Evolutionary conservation across 2,329 filamentous ascomycete species (phyloP), one percentile per base, ranked within the genome.

Genomic region (Zymoseptoria brevis): DNA sequence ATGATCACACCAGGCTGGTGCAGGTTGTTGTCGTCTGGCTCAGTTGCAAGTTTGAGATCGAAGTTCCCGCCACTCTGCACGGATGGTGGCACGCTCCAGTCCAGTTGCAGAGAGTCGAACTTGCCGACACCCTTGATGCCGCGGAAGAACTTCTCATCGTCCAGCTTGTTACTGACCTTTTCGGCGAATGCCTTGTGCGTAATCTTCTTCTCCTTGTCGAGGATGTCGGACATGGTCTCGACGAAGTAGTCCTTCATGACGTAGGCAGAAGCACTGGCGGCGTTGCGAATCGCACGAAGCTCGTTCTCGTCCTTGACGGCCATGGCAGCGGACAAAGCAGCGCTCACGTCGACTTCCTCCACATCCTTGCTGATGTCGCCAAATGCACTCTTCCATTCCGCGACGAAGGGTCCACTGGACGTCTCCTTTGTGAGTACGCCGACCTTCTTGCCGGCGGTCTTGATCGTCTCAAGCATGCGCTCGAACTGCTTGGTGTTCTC

Each of bases 121-220:
- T 95, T 91, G 16, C 84, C 81, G 1, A 93, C 90, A 56, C 96
- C 81, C 75, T 93, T 96, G 60, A 76, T 87, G 82, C 72, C 88
- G 71, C 91, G 89, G 84, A 96, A 99, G 73, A 96, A 99, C 69
- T 95, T 96, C 55, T 84, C 80, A 68, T 99, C 91, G 68, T 97
- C 93, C 58, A 99, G 87, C 77, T 96, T 96, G 69, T 86, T 84
- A 66, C 93, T 86, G 30, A 99, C 88, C 75, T 92, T 94, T 69
- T 90, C 86, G n/a, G 89, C 86, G 7, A 99, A 82, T 1, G 83
- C 82, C 65, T 87, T 89, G 76, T 99, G 94, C 64, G 91, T 94
- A 72, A 97, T 90, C 73, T 96, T 96, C 80, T 96, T 96, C 75
- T 97, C 95, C 66, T 92, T 88, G 71, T 99, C 94, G 61, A 99